Evolutionary conservation across 257 asterid species (phyloP).

Genomic region (Fraxinus excelsior): DNA sequence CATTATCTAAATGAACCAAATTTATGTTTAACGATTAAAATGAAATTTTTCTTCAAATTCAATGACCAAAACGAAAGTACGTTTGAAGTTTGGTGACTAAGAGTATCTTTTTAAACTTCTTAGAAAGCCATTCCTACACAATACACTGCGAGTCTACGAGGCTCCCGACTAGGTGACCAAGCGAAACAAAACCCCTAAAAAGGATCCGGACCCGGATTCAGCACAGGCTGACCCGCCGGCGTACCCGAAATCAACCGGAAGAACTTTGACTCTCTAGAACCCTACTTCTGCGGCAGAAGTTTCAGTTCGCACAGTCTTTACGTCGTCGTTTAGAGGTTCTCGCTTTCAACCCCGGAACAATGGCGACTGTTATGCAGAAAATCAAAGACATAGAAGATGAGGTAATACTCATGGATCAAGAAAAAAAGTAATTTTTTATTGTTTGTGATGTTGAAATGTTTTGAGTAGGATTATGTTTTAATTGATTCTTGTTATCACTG

Average conservation of each 20-base stretch:
- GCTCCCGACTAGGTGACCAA: conserved; percentile 9
- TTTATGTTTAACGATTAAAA: too few relatives aligned
- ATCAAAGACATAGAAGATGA: conserved; percentile 99
- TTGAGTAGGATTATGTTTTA: conserved; percentile 1
- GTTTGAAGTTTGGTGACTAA: neutral
- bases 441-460: neutral
- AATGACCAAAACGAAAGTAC: neutral
- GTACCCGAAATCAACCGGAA: neutral
- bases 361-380: conserved; percentile 98
- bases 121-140: neutral
- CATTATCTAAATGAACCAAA: too few relatives aligned
- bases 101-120: too few relatives aligned
- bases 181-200: neutral
- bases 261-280: neutral
- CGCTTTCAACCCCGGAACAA: conserved; percentile 28
- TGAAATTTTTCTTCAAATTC: neutral
- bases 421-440: neutral
- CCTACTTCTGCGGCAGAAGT: neutral
- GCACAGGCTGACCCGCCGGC: neutral
- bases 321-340: conserved; percentile 22
- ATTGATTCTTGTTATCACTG: neutral
- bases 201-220: neutral
- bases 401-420: conserved; percentile 38
- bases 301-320: conserved; percentile 23
- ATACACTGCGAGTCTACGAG: neutral